Percentiles rank a stretch among this genome's conserved stretches.
Evolutionary conservation across 805 yeast species (phyloP).

Genomic region (Allodekkera sacchari): DNA sequence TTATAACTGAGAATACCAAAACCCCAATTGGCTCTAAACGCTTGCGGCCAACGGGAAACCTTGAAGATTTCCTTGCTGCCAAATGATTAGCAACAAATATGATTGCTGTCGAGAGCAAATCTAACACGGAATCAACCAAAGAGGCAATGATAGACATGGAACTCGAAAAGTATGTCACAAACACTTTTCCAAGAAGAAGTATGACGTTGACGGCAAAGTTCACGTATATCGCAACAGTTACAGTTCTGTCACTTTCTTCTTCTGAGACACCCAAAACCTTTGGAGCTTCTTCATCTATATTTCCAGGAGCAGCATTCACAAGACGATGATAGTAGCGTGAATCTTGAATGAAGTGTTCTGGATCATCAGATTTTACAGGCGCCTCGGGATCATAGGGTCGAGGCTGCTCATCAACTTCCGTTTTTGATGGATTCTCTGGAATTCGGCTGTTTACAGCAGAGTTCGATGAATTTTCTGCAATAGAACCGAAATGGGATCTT

Average conservation of each 20-base stretch:
- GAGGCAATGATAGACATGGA: slow-evolving; percentile 77
- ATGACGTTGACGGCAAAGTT: slow-evolving; percentile 54
- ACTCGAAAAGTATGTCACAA: slow-evolving; percentile 53
- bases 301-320: slow-evolving; percentile 40
- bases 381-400: no score
- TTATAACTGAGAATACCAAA: slow-evolving; percentile 61
- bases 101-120: slow-evolving; percentile 65
- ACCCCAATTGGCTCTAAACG: slow-evolving; percentile 76
- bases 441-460: no score
- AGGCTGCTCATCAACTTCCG: no score
- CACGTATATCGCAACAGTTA: slow-evolving; percentile 56
- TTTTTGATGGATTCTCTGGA: no score
- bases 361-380: no score
- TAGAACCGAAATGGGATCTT: no score
- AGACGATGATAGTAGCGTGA: not conserved
- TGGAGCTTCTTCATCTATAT: slow-evolving; percentile 52
- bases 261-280: slow-evolving; percentile 41
- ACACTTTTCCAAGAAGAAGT: slow-evolving; percentile 49
- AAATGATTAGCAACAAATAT: slow-evolving; percentile 53
- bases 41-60: slow-evolving; percentile 63
- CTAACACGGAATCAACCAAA: slow-evolving; percentile 66
- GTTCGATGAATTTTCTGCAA: no score
- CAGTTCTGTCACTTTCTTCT: slow-evolving; percentile 28
- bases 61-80: slow-evolving; percentile 27
- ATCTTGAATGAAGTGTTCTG: not conserved